phyloP scores from a whole-genome alignment of 2,329 filamentous ascomycete genomes.

The Gaeumannomyces sp. region DNA sequence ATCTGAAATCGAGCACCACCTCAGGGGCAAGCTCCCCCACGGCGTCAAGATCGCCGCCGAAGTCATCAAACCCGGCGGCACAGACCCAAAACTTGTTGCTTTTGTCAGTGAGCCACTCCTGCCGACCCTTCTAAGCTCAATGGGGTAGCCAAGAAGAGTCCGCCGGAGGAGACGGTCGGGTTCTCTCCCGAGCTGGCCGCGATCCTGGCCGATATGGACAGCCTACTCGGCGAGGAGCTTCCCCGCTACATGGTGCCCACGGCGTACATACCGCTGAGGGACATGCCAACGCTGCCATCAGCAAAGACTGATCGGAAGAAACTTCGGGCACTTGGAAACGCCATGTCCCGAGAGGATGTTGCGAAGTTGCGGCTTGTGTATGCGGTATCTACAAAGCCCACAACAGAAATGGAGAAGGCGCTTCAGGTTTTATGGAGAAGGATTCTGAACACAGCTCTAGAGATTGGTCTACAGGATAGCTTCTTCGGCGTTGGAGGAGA shows the following conservation, averaged over 20 bases:
- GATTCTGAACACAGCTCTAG: constrained; percentile 9
- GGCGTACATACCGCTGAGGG: constrained; percentile 36
- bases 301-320: constrained; percentile 44
- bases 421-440: constrained; percentile 28
- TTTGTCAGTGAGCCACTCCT: constrained; percentile 16
- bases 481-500: constrained; percentile 46
- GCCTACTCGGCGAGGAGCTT: constrained; percentile 27
- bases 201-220: constrained; percentile 26
- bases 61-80: constrained; percentile 20
- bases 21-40: constrained; percentile 14
- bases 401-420: constrained; percentile 31
- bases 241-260: constrained; percentile 43
- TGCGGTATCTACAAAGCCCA: constrained; percentile 21
- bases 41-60: constrained; percentile 22
- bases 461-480: constrained; percentile 31
- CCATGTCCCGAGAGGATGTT: constrained; percentile 35
- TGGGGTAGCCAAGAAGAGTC: constrained; percentile 1
- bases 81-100: constrained; percentile 14
- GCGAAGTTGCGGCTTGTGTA: constrained; percentile 25
- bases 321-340: constrained; percentile 37
- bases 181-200: constrained; percentile 21
- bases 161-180: background rate
- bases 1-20: constrained; percentile 14
- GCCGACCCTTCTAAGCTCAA: constrained; percentile 5
- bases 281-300: constrained; percentile 42